Conservation (phyloP, 495 filamentous ascomycete species). For the Chaetomium tenue region DNA sequence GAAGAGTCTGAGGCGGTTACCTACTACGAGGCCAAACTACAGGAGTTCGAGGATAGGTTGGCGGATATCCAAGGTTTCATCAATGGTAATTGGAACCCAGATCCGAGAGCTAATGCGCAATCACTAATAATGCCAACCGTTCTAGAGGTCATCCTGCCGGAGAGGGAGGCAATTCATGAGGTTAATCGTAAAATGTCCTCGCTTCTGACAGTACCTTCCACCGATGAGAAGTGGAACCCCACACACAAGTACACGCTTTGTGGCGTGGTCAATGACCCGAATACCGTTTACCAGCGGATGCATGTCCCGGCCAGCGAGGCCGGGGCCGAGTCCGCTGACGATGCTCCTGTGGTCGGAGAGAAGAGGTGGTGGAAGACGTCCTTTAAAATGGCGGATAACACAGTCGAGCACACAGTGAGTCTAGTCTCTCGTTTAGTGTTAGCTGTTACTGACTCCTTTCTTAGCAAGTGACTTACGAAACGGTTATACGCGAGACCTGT, state of each 20-base stretch:
- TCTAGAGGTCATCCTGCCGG: constrained; percentile 25
- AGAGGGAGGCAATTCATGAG: constrained; percentile 24
- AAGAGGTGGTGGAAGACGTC: constrained; percentile 47
- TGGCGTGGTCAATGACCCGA: constrained; percentile 39
- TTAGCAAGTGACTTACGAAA: constrained; percentile 29
- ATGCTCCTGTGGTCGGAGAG: constrained; percentile 24
- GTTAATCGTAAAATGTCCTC: constrained; percentile 27
- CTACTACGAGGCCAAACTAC: constrained; percentile 27
- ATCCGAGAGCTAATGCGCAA: not conserved
- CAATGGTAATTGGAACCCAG: constrained; percentile 18
- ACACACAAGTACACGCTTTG: constrained; percentile 41
- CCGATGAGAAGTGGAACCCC: constrained; percentile 40
- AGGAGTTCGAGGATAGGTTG: constrained; percentile 18
- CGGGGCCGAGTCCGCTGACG: constrained; percentile 15
- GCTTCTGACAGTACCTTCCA: constrained; percentile 37
- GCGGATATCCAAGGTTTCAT: constrained; percentile 27
- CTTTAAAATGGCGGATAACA: constrained; percentile 29
- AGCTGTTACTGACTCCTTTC: not conserved
- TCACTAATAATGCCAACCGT: constrained; percentile 28
- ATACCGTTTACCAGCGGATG: constrained; percentile 42
- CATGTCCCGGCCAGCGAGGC: constrained; percentile 23
- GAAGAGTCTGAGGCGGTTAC: constrained; percentile 28
- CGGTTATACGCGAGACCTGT: constrained; percentile 38
- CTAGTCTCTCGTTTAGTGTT: not conserved
- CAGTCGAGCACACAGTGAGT: constrained; percentile 38